Evolutionary conservation across 2,329 filamentous ascomycete species (phyloP).

Genomic region (Phyllosticta citribraziliensis): DNA sequence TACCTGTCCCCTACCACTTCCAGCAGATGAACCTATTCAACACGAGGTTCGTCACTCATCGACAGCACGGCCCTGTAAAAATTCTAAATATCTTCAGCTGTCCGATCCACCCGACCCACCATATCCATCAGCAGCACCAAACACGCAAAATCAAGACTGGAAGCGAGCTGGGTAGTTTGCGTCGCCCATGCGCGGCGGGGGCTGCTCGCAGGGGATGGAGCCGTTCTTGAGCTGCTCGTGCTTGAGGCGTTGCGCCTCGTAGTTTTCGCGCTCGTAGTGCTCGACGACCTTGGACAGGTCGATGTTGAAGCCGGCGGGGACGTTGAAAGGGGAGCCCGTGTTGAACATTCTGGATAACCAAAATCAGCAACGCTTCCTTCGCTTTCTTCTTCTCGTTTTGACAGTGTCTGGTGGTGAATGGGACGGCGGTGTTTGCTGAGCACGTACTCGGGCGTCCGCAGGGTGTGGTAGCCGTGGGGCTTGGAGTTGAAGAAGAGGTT

Average conservation of each 20-base stretch:
- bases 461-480: conserved; percentile 39
- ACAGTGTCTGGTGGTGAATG: neutral
- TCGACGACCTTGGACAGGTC: conserved; percentile 51
- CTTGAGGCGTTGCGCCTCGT: conserved; percentile 48
- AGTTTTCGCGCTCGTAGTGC: conserved; percentile 51
- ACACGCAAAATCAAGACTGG: neutral
- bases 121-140: neutral
- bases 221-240: conserved; percentile 32
- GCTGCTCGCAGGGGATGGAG: conserved; percentile 20
- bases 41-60: too few relatives aligned
- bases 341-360: conserved; percentile 47
- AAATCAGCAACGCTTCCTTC: conserved; percentile 11
- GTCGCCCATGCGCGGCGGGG: neutral
- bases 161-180: neutral
- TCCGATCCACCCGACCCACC: too few relatives aligned
- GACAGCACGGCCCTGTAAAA: too few relatives aligned
- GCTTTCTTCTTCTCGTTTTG: neutral
- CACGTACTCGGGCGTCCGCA: conserved; percentile 57
- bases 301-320: conserved; percentile 49
- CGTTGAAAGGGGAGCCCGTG: conserved; percentile 52
- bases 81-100: too few relatives aligned
- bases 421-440: neutral
- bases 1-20: too few relatives aligned
- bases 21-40: too few relatives aligned
- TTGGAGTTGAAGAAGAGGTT: conserved; percentile 46